These are phyloP conservation scores for Leccinum arenicola DNA, from an alignment of 768 basidiomycete species.

Conservation along the genomic window DNA sequence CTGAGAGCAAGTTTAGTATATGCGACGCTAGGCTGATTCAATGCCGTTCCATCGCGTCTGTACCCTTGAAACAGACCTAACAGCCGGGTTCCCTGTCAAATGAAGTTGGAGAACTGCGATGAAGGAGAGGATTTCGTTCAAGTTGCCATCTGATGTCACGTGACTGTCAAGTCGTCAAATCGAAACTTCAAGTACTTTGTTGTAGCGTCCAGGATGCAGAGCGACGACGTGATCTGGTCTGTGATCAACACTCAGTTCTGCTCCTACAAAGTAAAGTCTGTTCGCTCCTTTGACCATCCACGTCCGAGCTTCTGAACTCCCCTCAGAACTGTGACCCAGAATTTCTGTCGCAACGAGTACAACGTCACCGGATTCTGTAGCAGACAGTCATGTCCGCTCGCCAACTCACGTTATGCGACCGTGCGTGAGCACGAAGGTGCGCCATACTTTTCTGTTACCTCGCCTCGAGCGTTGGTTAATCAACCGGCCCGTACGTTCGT, in stretches of 20 bases:
- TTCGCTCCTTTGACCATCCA: constrained; percentile 9
- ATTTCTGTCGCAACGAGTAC: constrained; percentile 98
- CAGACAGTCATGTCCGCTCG: constrained; percentile 94
- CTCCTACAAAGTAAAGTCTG: constrained; percentile 99
- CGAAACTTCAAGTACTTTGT: not conserved
- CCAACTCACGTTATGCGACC: constrained; percentile 97
- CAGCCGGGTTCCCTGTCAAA: too few relatives aligned
- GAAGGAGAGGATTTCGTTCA: not conserved
- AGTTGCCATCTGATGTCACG: constrained; percentile 4
- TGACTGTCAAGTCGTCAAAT: constrained; percentile 4
- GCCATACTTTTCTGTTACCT: constrained; percentile 5
- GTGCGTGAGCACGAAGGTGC: constrained; percentile 92
- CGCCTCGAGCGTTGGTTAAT: not conserved
- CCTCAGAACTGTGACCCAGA: constrained; percentile 85
- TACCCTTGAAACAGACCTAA: too few relatives aligned
- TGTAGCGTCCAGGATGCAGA: constrained; percentile 57
- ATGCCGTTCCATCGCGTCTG: too few relatives aligned
- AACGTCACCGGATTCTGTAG: constrained; percentile 96
- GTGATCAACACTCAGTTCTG: constrained; percentile 95
- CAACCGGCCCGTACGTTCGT: not conserved
- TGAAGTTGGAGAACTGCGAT: too few relatives aligned
- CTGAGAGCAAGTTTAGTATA: too few relatives aligned
- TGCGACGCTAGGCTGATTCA: too few relatives aligned
- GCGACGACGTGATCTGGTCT: constrained; percentile 99
- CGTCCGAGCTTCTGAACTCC: constrained; percentile 10